phyloP scores from a whole-genome alignment of 1,284 basidiomycete species.

The Moesziomyces sp. region DNA sequence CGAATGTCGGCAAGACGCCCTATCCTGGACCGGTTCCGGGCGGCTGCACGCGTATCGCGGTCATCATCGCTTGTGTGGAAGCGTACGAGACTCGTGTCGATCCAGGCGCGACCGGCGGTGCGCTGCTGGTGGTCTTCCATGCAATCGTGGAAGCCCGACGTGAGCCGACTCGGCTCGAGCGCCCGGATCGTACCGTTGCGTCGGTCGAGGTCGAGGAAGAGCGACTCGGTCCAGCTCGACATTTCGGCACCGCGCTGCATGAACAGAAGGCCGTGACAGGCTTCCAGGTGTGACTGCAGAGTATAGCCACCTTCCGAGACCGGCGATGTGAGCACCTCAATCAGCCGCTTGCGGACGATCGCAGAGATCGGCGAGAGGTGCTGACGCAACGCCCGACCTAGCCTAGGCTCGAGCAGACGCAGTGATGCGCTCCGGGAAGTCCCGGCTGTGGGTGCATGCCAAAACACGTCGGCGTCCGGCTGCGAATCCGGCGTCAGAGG shows the following conservation, averaged over 20 bases:
- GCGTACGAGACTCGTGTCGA: constrained; percentile 38
- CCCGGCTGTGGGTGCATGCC: not conserved
- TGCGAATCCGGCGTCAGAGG: constrained; percentile 26
- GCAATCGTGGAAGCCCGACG: constrained; percentile 32
- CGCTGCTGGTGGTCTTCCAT: constrained; percentile 18
- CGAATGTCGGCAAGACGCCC: constrained; percentile 30
- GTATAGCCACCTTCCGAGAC: constrained; percentile 34
- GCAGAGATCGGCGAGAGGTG: constrained; percentile 43
- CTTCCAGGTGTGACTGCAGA: constrained; percentile 28
- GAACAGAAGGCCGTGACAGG: constrained; percentile 41
- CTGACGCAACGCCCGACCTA: constrained; percentile 24
- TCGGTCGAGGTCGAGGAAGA: constrained; percentile 36
- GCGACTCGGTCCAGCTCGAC: constrained; percentile 28
- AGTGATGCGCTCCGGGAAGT: constrained; percentile 3
- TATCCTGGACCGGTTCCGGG: constrained; percentile 18
- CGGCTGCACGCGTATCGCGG: constrained; percentile 10
- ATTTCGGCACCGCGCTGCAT: constrained; percentile 48
- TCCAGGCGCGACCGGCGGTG: constrained; percentile 15
- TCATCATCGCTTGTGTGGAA: constrained; percentile 18
- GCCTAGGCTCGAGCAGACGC: constrained; percentile 29
- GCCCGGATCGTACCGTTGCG: constrained; percentile 22
- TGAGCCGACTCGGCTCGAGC: constrained; percentile 22
- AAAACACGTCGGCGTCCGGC: constrained; percentile 15
- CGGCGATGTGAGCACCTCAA: constrained; percentile 25
- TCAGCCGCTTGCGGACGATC: constrained; percentile 40